A percentile compares a stretch with the other conserved stretches of the same genome.
These are phyloP conservation scores for Lachnellula subtilissima DNA, from an alignment of 2,329 filamentous ascomycete genomes.

Conservation along the genomic window DNA sequence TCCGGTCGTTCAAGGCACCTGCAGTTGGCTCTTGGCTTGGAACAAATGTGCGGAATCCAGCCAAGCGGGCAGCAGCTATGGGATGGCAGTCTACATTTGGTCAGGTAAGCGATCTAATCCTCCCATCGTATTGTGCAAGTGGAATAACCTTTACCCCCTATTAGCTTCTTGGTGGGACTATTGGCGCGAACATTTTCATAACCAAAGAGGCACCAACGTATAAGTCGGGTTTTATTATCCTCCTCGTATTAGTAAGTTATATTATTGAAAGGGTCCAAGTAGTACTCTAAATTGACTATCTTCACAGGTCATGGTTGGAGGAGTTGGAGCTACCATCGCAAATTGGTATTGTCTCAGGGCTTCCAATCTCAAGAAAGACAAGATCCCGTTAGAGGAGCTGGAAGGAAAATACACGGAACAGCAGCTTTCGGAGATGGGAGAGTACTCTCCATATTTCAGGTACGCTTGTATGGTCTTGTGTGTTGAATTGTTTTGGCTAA, in stretches of 20 bases:
- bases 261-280: slow-evolving; percentile 14
- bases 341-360: slow-evolving; percentile 12
- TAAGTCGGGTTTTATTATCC: slow-evolving; percentile 34
- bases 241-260: slow-evolving; percentile 33
- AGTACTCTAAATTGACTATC: not conserved
- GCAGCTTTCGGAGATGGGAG: slow-evolving; percentile 32
- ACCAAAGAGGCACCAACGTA: slow-evolving; percentile 33
- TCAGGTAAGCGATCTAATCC: slow-evolving; percentile 24
- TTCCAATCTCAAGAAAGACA: slow-evolving; percentile 19
- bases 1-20: slow-evolving; percentile 1
- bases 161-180: slow-evolving; percentile 4
- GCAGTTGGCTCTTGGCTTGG: slow-evolving; percentile 48
- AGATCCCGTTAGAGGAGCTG: slow-evolving; percentile 46
- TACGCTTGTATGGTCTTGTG: slow-evolving; percentile 13
- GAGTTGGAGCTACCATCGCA: slow-evolving; percentile 8
- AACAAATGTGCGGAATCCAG: slow-evolving; percentile 27
- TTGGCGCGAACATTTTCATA: slow-evolving; percentile 12
- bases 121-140: not conserved
- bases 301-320: slow-evolving; percentile 20
- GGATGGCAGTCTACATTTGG: slow-evolving; percentile 30
- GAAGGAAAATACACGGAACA: slow-evolving; percentile 34
- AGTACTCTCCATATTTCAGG: slow-evolving; percentile 33
- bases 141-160: not conserved
- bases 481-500: too few species aligned
- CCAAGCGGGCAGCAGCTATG: slow-evolving; percentile 27